Conservation (phyloP, 345 rosid genomes). For the Acer negundo region DNA sequence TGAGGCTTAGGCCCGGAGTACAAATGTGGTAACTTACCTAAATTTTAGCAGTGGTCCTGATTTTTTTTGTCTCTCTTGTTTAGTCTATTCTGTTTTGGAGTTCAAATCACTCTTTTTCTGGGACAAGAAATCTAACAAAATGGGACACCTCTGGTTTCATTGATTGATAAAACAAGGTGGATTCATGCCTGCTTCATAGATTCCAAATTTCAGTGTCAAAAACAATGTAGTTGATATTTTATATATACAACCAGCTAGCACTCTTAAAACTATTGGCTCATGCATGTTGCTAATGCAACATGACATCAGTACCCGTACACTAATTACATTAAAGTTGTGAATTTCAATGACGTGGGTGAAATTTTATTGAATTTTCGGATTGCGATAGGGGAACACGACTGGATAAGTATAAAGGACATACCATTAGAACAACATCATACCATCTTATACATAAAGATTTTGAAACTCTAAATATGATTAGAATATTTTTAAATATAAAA, state of each 20-base stretch:
- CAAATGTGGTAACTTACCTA: constrained; percentile 18
- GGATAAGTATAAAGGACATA: too few relatives aligned
- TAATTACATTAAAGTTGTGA: too few relatives aligned
- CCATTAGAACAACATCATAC: too few relatives aligned
- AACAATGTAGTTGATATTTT: not conserved
- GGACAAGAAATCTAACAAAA: not conserved
- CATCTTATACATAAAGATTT: too few relatives aligned
- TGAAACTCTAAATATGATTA: too few relatives aligned
- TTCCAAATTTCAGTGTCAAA: not conserved
- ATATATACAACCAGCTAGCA: not conserved
- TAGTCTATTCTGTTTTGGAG: not conserved
- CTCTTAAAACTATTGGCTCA: not conserved
- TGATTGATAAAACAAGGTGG: not conserved
- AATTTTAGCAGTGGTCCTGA: not conserved
- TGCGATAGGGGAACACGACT: too few relatives aligned
- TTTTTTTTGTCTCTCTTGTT: not conserved
- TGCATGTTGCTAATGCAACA: too few relatives aligned
- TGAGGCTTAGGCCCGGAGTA: not conserved
- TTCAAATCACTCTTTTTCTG: not conserved
- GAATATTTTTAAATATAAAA: too few relatives aligned
- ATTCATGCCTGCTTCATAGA: not conserved
- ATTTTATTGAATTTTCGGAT: too few relatives aligned
- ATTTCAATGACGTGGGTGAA: too few relatives aligned
- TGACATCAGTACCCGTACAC: too few relatives aligned
- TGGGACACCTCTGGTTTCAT: not conserved